Evolutionary conservation across 371 early-diverging fungal species (phyloP).

Genomic region (Synchytrium microbalum): DNA sequence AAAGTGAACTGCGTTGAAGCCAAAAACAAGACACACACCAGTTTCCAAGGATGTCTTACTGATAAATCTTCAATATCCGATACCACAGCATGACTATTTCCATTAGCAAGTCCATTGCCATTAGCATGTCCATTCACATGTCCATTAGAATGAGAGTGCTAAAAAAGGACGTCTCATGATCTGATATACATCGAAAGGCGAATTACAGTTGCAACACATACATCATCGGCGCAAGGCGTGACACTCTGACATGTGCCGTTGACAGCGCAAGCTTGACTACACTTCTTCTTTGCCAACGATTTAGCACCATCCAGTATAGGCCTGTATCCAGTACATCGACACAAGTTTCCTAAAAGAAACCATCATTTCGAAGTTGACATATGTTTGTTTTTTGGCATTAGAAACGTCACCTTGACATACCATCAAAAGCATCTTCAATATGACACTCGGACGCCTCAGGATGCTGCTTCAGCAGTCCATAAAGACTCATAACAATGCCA

Average conservation of each 20-base stretch:
- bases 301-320: conserved; percentile 77
- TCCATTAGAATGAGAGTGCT: background rate
- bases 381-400: background rate
- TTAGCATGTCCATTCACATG: background rate
- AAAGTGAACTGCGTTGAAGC: no score
- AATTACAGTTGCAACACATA: no score
- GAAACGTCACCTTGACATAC: conserved; percentile 25
- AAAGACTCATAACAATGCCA: conserved; percentile 68
- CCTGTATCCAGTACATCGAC: conserved; percentile 77
- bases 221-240: background rate
- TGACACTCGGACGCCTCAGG: conserved; percentile 51
- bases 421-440: conserved; percentile 72
- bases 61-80: background rate
- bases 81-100: background rate
- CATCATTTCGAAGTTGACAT: background rate
- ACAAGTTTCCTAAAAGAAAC: conserved; percentile 42
- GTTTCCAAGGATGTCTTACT: no score
- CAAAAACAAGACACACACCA: no score
- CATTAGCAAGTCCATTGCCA: background rate
- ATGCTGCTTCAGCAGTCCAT: conserved; percentile 59
- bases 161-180: no score
- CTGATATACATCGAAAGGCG: no score
- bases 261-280: background rate
- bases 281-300: conserved; percentile 18
- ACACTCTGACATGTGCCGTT: background rate